These are phyloP conservation scores for Penicillium decumbens DNA, from an alignment of 2,329 filamentous ascomycete species.

Conservation along the genomic window DNA sequence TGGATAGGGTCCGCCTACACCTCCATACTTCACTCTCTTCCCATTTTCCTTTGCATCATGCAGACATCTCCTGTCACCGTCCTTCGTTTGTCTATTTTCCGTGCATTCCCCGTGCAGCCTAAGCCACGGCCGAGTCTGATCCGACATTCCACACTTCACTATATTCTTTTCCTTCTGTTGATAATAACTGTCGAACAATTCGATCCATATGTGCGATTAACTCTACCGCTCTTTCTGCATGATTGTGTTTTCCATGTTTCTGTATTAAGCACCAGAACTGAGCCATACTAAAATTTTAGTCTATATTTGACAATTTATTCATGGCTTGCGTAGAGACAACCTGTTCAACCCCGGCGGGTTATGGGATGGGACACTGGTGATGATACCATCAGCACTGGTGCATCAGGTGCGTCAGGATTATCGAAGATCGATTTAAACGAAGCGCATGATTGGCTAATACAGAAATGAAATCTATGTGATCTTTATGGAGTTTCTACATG, in stretches of 20 bases:
- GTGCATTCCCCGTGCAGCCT: neutral
- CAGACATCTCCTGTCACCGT: constrained; percentile 12
- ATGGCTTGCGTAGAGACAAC: neutral
- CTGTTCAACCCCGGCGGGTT: too few relatives aligned
- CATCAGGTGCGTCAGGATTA: too few relatives aligned
- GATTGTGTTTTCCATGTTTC: constrained; percentile 11
- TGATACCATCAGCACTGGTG: too few relatives aligned
- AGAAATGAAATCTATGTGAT: too few relatives aligned
- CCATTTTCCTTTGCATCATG: constrained; percentile 5
- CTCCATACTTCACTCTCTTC: neutral
- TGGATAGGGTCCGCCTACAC: neutral
- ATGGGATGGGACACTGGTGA: too few relatives aligned
- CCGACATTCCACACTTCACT: constrained; percentile 4
- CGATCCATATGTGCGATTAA: constrained; percentile 8
- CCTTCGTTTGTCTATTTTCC: constrained; percentile 9
- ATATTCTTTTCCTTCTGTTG: constrained; percentile 14
- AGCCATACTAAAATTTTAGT: constrained; percentile 12
- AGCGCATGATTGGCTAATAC: too few relatives aligned
- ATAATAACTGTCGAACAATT: constrained; percentile 16
- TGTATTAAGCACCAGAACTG: constrained; percentile 14
- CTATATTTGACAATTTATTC: constrained; percentile 2
- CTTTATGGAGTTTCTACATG: too few relatives aligned
- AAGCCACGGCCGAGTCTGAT: constrained; percentile 11
- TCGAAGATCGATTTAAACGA: too few relatives aligned
- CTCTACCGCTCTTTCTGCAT: constrained; percentile 10